Percentiles rank a stretch among this genome's conserved stretches.
These are phyloP conservation scores for Boechera stricta DNA, from an alignment of 345 rosid genomes.

Conservation along the genomic window DNA sequence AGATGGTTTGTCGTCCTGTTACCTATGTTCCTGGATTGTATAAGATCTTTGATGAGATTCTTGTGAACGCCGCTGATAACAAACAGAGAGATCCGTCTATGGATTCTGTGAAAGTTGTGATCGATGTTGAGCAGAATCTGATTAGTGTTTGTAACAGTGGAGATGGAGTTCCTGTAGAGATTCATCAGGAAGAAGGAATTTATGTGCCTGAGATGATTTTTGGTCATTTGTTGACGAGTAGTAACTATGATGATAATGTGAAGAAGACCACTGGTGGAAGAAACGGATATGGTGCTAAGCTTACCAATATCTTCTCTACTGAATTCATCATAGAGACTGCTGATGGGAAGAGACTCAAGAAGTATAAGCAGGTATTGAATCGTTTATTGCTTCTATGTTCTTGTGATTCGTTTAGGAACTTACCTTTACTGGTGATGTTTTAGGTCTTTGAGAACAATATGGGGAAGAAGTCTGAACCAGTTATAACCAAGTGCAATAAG, in stretches of 20 bases:
- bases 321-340: constrained; percentile 94
- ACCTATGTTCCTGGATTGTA: constrained; percentile 91
- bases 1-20: constrained; percentile 72
- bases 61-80: constrained; percentile 95
- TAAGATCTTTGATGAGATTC: constrained; percentile 96
- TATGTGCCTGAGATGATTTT: constrained; percentile 95
- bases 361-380: constrained; percentile 79
- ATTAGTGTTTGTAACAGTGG: constrained; percentile 92
- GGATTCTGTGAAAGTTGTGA: constrained; percentile 75
- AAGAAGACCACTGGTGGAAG: constrained; percentile 99
- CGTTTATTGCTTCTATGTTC: background rate
- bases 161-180: constrained; percentile 92
- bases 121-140: constrained; percentile 70
- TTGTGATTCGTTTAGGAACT: constrained; percentile 1
- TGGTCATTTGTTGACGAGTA: constrained; percentile 90
- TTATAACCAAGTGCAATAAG: constrained; percentile 69
- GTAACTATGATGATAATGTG: constrained; percentile 77
- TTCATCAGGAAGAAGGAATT: constrained; percentile 89
- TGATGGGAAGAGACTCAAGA: constrained; percentile 76
- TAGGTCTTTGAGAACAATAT: constrained; percentile 89
- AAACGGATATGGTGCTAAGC: constrained; percentile 96
- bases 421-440: background rate
- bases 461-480: constrained; percentile 85
- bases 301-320: constrained; percentile 84
- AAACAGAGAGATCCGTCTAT: constrained; percentile 88